phyloP scores from a whole-genome alignment of 2,329 filamentous ascomycete species.

The Gnomoniopsis smithogilvyi region DNA sequence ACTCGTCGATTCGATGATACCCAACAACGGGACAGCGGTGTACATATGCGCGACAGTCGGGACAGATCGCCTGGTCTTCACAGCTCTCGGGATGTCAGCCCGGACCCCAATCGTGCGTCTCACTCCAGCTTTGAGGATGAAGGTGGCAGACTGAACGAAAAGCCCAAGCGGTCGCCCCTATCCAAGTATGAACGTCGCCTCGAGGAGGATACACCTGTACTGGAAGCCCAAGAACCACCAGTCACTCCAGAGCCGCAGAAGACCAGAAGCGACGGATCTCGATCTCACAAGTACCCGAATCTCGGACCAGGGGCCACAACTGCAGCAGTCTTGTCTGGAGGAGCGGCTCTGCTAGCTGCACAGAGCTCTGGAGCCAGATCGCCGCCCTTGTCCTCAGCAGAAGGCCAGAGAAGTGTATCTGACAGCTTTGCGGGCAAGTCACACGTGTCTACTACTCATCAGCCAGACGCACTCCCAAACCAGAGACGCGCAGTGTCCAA shows the following conservation, averaged over 20 bases:
- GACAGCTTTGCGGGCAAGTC: conserved; percentile 27
- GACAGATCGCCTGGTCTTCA: conserved; percentile 28
- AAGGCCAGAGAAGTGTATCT: conserved; percentile 35
- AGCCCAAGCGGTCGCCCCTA: conserved; percentile 5
- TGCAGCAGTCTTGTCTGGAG: conserved; percentile 14
- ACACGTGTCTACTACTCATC: conserved; percentile 23
- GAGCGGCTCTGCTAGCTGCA: conserved; percentile 32
- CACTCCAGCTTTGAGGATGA: conserved; percentile 15
- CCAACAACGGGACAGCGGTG: conserved; percentile 51
- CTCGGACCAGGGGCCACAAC: conserved; percentile 27
- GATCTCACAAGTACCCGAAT: conserved; percentile 25
- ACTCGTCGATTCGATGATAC: conserved; percentile 32
- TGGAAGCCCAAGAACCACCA: conserved; percentile 34
- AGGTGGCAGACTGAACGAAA: background rate
- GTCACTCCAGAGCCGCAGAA: conserved; percentile 46
- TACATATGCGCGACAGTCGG: conserved; percentile 50
- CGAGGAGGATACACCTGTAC: conserved; percentile 31
- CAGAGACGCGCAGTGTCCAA: conserved; percentile 47
- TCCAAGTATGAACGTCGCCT: conserved; percentile 11
- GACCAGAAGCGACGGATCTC: conserved; percentile 23
- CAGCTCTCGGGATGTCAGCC: conserved; percentile 18
- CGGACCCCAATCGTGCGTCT: conserved; percentile 14
- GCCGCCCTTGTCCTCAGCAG: conserved; percentile 17
- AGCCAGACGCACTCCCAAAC: conserved; percentile 25
- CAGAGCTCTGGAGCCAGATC: conserved; percentile 32